A percentile compares a stretch with the other conserved stretches of the same genome.
phyloP scores from a whole-genome alignment of 1,284 basidiomycete genomes.

The Apiotrichum akiyoshidainum region DNA sequence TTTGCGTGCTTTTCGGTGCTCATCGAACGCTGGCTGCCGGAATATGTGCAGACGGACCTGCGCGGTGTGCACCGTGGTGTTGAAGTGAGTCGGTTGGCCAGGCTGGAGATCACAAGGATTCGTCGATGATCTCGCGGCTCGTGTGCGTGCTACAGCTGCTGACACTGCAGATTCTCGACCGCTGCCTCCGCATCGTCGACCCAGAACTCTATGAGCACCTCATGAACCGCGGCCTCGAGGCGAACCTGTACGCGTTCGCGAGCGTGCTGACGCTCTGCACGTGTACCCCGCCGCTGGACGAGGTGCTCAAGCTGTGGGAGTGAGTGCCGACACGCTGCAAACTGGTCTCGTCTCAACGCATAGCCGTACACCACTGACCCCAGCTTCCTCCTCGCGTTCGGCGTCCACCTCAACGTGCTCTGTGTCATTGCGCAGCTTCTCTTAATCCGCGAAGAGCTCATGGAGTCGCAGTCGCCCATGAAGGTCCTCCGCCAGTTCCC shows the following conservation, averaged over 20 bases:
- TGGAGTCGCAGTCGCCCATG: conserved; percentile 87
- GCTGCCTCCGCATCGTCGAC: conserved; percentile 86
- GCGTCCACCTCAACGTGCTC: conserved; percentile 90
- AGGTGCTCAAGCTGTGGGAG: conserved; percentile 94
- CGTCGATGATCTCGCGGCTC: neutral
- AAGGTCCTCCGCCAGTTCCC: conserved; percentile 91
- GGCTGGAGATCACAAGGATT: neutral
- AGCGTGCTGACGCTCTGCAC: conserved; percentile 74
- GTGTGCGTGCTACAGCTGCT: neutral
- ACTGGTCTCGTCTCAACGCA: neutral
- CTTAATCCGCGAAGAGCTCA: conserved; percentile 82
- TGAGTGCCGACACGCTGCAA: conserved; percentile 31
- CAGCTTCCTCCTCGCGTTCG: conserved; percentile 85
- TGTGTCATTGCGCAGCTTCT: conserved; percentile 93
- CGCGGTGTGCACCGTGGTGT: conserved; percentile 91
- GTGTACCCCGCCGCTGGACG: conserved; percentile 89
- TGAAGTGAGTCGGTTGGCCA: conserved; percentile 59
- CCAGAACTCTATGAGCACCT: conserved; percentile 76
- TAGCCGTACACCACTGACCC: neutral
- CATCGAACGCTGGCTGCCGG: conserved; percentile 85
- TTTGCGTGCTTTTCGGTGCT: conserved; percentile 94
- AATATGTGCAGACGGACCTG: conserved; percentile 92
- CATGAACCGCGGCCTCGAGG: conserved; percentile 87
- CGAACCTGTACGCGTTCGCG: conserved; percentile 97
- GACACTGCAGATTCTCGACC: conserved; percentile 72